phyloP scores from a whole-genome alignment of 2,329 filamentous ascomycete genomes.

The Didymella pinodella region DNA sequence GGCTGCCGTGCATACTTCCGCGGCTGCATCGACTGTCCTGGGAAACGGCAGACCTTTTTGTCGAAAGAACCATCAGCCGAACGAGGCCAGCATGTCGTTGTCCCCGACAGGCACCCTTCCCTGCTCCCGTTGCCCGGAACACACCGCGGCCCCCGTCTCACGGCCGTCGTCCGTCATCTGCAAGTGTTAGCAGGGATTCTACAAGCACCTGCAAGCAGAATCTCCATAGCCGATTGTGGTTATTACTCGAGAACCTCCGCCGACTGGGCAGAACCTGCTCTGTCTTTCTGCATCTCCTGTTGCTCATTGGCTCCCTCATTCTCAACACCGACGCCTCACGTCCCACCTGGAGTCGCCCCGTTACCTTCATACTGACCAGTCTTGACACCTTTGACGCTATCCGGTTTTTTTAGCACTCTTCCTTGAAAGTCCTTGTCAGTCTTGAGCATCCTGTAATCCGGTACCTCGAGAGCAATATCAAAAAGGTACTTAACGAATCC shows the following conservation, averaged over 20 bases:
- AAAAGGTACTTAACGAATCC: slow-evolving; percentile 23
- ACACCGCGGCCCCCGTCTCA: slow-evolving; percentile 48
- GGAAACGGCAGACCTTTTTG: slow-evolving; percentile 39
- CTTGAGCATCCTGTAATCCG: slow-evolving; percentile 2
- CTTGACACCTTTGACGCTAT: slow-evolving; percentile 19
- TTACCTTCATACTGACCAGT: slow-evolving; percentile 25
- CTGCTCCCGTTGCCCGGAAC: slow-evolving; percentile 50
- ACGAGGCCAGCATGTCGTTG: slow-evolving; percentile 49
- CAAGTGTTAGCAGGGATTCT: slow-evolving; percentile 46
- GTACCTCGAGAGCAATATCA: slow-evolving; percentile 19
- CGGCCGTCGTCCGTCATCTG: slow-evolving; percentile 51
- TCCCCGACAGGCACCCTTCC: slow-evolving; percentile 43
- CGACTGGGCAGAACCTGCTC: slow-evolving; percentile 39
- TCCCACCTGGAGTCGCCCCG: slow-evolving; percentile 24
- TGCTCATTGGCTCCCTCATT: slow-evolving; percentile 38
- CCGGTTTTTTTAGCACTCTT: slow-evolving; percentile 1
- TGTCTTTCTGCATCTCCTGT: slow-evolving; percentile 40
- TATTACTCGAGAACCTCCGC: slow-evolving; percentile 52
- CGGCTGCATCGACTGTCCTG: slow-evolving; percentile 47
- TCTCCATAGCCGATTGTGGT: slow-evolving; percentile 48
- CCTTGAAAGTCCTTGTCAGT: background rate
- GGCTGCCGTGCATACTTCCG: slow-evolving; percentile 46
- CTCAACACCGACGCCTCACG: slow-evolving; percentile 32
- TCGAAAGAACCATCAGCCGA: slow-evolving; percentile 53
- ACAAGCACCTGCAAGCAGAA: slow-evolving; percentile 47